Percentiles rank a stretch among this genome's conserved stretches.
phyloP scores from a whole-genome alignment of 768 basidiomycete genomes.

The Exidia glandulosa region DNA sequence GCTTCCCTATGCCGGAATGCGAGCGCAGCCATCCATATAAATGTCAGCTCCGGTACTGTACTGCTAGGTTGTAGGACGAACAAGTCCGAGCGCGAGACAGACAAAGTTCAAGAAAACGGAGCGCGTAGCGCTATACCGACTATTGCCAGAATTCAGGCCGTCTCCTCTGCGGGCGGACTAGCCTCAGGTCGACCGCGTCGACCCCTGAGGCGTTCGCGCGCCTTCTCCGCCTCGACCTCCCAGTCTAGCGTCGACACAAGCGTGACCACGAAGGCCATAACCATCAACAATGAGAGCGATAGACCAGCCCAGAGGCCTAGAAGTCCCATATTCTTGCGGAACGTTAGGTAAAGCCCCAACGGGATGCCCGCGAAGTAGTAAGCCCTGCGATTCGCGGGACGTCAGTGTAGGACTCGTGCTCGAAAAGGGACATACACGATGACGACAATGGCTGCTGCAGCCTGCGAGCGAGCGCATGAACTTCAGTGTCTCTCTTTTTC shows the following conservation, averaged over 20 bases:
- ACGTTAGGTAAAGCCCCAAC: constrained; percentile 67
- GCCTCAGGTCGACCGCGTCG: too few relatives aligned
- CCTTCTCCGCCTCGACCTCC: constrained; percentile 56
- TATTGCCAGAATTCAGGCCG: too few relatives aligned
- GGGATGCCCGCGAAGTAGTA: constrained; percentile 83
- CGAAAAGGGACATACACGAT: neutral
- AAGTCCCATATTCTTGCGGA: constrained; percentile 44
- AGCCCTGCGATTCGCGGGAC: constrained; percentile 31
- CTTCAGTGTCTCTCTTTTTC: too few relatives aligned
- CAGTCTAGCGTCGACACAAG: constrained; percentile 54
- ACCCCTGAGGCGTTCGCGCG: too few relatives aligned
- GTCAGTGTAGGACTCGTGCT: constrained; percentile 3
- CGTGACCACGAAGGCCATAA: constrained; percentile 40
- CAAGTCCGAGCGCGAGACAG: too few relatives aligned
- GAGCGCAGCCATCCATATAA: too few relatives aligned
- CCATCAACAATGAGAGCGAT: constrained; percentile 53
- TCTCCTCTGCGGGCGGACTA: too few relatives aligned
- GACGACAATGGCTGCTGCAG: constrained; percentile 10
- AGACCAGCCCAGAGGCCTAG: constrained; percentile 81
- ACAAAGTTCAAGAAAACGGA: too few relatives aligned
- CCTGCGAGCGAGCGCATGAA: constrained; percentile 30
- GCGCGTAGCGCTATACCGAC: too few relatives aligned
- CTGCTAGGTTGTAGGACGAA: too few relatives aligned
- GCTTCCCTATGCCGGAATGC: too few relatives aligned
- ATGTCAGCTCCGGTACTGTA: too few relatives aligned